These are phyloP conservation scores for Oxyria digyna DNA, from an alignment of 148 eudicot species.

Conservation along the genomic window DNA sequence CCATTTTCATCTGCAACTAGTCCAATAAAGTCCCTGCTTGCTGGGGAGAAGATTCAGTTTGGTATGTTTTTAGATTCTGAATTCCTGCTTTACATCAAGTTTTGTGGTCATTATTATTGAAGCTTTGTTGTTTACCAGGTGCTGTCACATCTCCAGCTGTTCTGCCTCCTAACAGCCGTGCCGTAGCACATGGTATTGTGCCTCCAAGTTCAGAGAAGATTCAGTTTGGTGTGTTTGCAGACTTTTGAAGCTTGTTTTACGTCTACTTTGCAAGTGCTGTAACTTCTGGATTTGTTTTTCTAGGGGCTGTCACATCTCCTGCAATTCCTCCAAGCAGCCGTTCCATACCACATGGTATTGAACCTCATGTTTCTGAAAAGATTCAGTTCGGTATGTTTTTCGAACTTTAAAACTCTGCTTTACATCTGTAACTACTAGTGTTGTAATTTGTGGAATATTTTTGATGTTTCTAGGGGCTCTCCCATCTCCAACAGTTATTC, in stretches of 20 bases:
- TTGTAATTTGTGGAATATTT: background rate
- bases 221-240: slow-evolving; percentile 7
- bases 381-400: slow-evolving; percentile 78
- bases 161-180: slow-evolving; percentile 45
- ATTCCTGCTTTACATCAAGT: background rate
- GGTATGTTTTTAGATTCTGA: slow-evolving; percentile 29
- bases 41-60: slow-evolving; percentile 96
- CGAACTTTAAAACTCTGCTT: background rate
- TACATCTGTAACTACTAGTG: background rate
- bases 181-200: slow-evolving; percentile 43
- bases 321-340: background rate
- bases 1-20: slow-evolving; percentile 50
- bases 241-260: background rate
- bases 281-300: background rate
- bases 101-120: background rate
- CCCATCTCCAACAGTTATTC: slow-evolving; percentile 32
- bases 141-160: slow-evolving; percentile 88
- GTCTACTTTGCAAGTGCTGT: background rate
- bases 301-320: background rate
- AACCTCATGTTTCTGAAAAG: slow-evolving; percentile 29
- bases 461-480: slow-evolving; percentile 63
- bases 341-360: background rate
- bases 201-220: slow-evolving; percentile 27
- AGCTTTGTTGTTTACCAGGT: slow-evolving; percentile 31
- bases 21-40: slow-evolving; percentile 83